Base-by-base conservation (phyloP, 2,329 filamentous ascomycete species). In the Zasmidium cellare region DNA sequence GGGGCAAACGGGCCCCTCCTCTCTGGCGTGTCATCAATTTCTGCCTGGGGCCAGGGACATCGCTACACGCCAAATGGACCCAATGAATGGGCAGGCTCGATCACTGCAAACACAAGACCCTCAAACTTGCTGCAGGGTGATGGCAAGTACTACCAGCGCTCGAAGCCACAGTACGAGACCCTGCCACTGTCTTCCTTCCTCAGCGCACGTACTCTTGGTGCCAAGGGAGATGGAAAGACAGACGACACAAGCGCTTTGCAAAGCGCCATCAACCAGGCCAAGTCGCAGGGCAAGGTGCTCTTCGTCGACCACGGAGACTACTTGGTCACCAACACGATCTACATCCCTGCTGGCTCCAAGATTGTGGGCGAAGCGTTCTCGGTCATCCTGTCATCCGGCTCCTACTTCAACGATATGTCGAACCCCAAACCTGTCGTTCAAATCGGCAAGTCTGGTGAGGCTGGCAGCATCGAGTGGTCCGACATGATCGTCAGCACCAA, bases 271-370 rank as follows among this genome's bases (percentile, higher is more conserved):
- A 75, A 78, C 67, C 71, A 69, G 1, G 83, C 84, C 2, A 77
- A 77, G 44, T 47, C 56, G 6, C 59, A 65, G 31, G 56, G 63
- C 54, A 81, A 88, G 65, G 74, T 93, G 61, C 82, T 90, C 57
- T 92, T 87, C 76, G 88, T 93, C 65, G 88, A 91, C 69, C 86
- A 88, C 68, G 90, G 90, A 55, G 83, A 87, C 51, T 91, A 92
- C 72, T 73, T 89, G 55, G 78, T 92, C 65, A 86, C 83, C 46
- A 57, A 46, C 46, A 92, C 89, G 1, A 77, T 92, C 72, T 82
- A 84, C 65, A 81, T 92, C 9, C 89, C 89, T 57, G 64, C 70
- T 1, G 77, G 78, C 12, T 77, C 81, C 11, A 82, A 79, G 61
- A 84, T 89, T 56, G 79, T 86, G 2, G 87, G 87, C 14, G 85